Percentiles rank a stretch among this genome's conserved stretches.
phyloP scores from a whole-genome alignment of 192 early-diverging fungal genomes.

The Mortierella alpina region DNA sequence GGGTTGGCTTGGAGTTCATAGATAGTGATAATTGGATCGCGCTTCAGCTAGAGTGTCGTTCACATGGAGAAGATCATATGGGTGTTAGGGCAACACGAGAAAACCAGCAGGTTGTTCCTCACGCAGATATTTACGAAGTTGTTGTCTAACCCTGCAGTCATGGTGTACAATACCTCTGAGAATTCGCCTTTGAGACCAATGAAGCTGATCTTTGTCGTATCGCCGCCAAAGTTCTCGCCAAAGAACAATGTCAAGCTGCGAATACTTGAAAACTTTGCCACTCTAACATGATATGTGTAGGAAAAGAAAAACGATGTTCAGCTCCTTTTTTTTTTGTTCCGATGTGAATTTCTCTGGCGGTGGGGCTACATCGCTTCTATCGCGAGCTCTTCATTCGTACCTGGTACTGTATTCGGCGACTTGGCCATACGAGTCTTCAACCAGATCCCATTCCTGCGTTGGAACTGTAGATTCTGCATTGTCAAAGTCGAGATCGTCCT shows the following conservation, averaged over 20 bases:
- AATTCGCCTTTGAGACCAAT: conserved; percentile 95
- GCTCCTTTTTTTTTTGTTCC: background rate
- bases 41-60: conserved; percentile 63
- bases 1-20: conserved; percentile 80
- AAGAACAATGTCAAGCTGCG: conserved; percentile 86
- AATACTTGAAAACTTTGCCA: conserved; percentile 83
- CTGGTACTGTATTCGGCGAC: conserved; percentile 73
- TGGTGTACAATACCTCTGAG: conserved; percentile 63
- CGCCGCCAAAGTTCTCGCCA: conserved; percentile 80
- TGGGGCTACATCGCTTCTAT: no score
- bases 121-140: background rate
- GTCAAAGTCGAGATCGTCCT: conserved; percentile 93
- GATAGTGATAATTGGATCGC: conserved; percentile 75
- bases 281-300: conserved; percentile 26
- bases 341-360: background rate
- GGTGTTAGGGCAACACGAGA: conserved; percentile 2
- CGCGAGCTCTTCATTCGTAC: conserved; percentile 10
- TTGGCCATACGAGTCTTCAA: conserved; percentile 59
- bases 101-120: background rate
- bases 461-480: conserved; percentile 72
- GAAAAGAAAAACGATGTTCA: background rate
- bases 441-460: conserved; percentile 87
- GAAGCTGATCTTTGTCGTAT: conserved; percentile 80
- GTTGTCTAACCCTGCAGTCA: background rate
- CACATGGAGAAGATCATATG: no score